Evolutionary conservation across 768 basidiomycete genomes (phyloP).

Genomic region (Suillus paluster): DNA sequence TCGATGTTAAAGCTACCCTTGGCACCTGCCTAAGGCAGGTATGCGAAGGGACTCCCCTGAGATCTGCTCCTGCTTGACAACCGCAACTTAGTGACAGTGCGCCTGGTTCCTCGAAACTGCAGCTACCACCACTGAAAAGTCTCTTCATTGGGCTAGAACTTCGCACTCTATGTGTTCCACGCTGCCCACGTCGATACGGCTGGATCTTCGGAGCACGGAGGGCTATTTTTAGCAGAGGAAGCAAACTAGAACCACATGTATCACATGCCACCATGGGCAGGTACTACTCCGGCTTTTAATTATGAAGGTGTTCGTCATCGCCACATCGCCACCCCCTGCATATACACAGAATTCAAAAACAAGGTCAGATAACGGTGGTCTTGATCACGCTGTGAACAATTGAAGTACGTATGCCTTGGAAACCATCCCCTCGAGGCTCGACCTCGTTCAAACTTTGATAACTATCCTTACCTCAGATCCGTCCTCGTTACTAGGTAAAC

Average conservation of each 20-base stretch:
- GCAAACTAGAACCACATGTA: neutral
- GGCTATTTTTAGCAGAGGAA: neutral
- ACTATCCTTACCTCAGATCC: neutral
- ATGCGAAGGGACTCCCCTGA: neutral
- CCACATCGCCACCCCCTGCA: neutral
- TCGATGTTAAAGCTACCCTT: constrained; percentile 1
- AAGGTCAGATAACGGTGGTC: constrained; percentile 1
- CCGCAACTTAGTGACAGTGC: neutral
- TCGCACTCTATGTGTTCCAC: neutral
- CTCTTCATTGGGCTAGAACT: neutral
- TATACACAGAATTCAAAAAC: neutral
- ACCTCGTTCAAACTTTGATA: constrained; percentile 1
- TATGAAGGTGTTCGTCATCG: neutral
- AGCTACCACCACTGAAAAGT: neutral
- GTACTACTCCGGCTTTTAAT: constrained; percentile 2
- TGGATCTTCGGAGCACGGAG: neutral
- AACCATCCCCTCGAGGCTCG: neutral
- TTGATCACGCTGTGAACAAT: neutral
- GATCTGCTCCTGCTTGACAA: neutral
- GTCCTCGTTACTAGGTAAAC: neutral
- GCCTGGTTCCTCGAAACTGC: neutral
- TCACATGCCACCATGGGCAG: neutral
- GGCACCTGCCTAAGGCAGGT: neutral
- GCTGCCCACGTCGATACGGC: neutral
- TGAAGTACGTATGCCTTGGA: constrained; percentile 1